These are phyloP conservation scores for Xylariaceae sp. DNA, from an alignment of 2,329 filamentous ascomycete species.

Conservation along the genomic window DNA sequence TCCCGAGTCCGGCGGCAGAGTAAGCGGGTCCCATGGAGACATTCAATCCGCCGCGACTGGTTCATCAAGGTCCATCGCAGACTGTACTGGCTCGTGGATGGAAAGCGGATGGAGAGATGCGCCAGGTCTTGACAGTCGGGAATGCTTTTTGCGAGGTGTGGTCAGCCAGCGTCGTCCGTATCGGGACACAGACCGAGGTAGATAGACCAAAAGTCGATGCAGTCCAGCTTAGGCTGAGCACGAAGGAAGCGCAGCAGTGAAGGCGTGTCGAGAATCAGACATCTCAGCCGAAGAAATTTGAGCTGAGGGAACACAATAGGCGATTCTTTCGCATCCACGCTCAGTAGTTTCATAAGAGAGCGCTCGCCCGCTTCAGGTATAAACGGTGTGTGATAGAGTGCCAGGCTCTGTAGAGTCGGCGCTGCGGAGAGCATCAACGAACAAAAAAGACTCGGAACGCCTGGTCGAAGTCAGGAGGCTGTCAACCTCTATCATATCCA, in stretches of 20 bases:
- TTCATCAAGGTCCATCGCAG: too few species aligned
- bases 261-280: slow-evolving; percentile 12
- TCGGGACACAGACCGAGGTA: slow-evolving; percentile 15
- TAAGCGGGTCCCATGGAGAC: too few species aligned
- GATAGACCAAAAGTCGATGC: slow-evolving; percentile 7
- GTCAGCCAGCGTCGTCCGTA: slow-evolving; percentile 10
- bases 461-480: slow-evolving; percentile 12
- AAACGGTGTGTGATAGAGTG: not conserved
- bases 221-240: slow-evolving; percentile 11
- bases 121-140: slow-evolving; percentile 8
- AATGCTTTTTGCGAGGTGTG: slow-evolving; percentile 6
- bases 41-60: too few species aligned
- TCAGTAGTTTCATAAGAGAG: slow-evolving; percentile 15
- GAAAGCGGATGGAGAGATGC: too few species aligned
- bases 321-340: slow-evolving; percentile 5
- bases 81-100: too few species aligned
- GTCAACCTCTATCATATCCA: slow-evolving; percentile 9
- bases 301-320: slow-evolving; percentile 12
- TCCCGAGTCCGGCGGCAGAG: too few species aligned
- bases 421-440: too few species aligned
- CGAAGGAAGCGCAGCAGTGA: slow-evolving; percentile 11
- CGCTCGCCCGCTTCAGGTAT: slow-evolving; percentile 7
- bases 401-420: too few species aligned
- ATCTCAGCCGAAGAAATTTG: slow-evolving; percentile 1
- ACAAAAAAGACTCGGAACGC: slow-evolving; percentile 8